Evolutionary conservation across 441 rosid species (phyloP).

Genomic region (Melastoma candidum): DNA sequence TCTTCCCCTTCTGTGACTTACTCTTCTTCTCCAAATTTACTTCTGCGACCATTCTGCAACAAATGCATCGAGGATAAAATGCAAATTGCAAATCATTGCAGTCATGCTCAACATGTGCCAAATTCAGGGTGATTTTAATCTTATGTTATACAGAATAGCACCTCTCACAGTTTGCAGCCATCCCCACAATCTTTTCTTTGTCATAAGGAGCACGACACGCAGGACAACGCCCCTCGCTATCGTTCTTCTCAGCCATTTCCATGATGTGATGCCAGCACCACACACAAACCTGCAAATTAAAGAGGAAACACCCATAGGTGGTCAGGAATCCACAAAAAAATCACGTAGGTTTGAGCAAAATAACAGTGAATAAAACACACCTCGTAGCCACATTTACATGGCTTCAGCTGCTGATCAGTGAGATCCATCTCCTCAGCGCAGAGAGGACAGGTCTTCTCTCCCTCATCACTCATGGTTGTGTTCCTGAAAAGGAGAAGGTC

Average conservation of each 20-base stretch:
- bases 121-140: too few relatives aligned
- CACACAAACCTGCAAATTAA: slow-evolving; percentile 40
- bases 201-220: slow-evolving; percentile 56
- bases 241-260: slow-evolving; percentile 61
- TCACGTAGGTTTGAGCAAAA: too few relatives aligned
- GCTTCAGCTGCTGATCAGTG: slow-evolving; percentile 92
- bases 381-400: slow-evolving; percentile 96
- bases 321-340: too few relatives aligned
- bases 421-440: slow-evolving; percentile 94
- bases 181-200: slow-evolving; percentile 57
- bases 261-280: slow-evolving; percentile 64
- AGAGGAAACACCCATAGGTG: too few relatives aligned
- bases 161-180: slow-evolving; percentile 43
- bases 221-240: slow-evolving; percentile 49
- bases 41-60: slow-evolving; percentile 31
- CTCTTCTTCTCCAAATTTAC: slow-evolving; percentile 25
- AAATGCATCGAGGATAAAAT: too few relatives aligned
- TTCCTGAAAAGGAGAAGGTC: slow-evolving; percentile 11
- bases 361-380: slow-evolving; percentile 21
- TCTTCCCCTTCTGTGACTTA: slow-evolving; percentile 30
- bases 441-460: slow-evolving; percentile 87
- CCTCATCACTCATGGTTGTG: slow-evolving; percentile 72
- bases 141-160: slow-evolving; percentile 6
- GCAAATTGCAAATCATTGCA: too few relatives aligned
- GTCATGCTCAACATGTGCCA: too few relatives aligned